Percentiles rank a stretch among this genome's conserved stretches.
Evolutionary conservation across 1,284 basidiomycete species (phyloP).

Genomic region (Irpex lacteus): DNA sequence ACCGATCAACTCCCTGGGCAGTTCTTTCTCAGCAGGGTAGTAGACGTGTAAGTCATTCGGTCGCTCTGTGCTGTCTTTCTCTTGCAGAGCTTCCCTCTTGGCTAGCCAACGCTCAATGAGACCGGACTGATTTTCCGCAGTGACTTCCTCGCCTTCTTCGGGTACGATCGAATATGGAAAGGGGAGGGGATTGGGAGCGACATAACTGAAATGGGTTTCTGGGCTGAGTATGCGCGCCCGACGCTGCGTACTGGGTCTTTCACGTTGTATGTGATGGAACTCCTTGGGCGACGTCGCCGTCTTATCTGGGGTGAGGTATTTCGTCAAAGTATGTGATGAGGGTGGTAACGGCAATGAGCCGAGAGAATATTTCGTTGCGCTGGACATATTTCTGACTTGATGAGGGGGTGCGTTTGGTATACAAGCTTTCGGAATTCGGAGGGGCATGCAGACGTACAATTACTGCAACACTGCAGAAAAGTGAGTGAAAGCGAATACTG

Average conservation of each 20-base stretch:
- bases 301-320: constrained; percentile 70
- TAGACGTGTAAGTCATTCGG: constrained; percentile 36
- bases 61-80: constrained; percentile 7
- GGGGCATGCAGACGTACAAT: background rate
- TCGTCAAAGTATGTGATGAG: constrained; percentile 55
- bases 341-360: constrained; percentile 68
- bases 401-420: background rate
- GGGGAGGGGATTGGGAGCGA: constrained; percentile 81
- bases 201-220: constrained; percentile 77
- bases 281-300: constrained; percentile 48
- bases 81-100: constrained; percentile 55
- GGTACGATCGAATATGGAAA: constrained; percentile 84
- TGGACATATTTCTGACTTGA: constrained; percentile 8
- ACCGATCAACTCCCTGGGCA: constrained; percentile 65
- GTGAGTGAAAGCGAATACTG: background rate
- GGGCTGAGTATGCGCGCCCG: constrained; percentile 59
- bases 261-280: constrained; percentile 50
- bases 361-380: constrained; percentile 37
- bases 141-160: constrained; percentile 38
- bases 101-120: constrained; percentile 74
- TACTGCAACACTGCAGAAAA: background rate
- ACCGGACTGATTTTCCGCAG: constrained; percentile 46
- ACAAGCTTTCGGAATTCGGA: background rate
- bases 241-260: constrained; percentile 70
- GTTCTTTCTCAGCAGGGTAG: constrained; percentile 51